phyloP scores from a whole-genome alignment of 306 rosid species.

The Gillenia trifoliata region DNA sequence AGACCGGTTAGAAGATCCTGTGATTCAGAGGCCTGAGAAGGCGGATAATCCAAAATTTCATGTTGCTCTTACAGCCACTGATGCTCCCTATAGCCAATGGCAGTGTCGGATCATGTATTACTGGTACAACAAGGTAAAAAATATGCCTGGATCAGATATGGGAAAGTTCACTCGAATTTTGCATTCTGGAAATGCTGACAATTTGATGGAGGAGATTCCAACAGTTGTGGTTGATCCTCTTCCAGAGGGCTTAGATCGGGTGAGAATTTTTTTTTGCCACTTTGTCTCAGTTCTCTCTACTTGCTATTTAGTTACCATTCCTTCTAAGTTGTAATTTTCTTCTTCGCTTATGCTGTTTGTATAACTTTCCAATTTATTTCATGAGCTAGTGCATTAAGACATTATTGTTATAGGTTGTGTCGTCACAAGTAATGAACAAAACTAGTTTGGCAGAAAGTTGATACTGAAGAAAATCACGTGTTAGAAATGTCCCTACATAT shows the following conservation, averaged over 20 bases:
- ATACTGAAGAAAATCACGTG: not conserved
- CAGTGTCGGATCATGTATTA: constrained; percentile 92
- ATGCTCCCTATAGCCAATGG: constrained; percentile 91
- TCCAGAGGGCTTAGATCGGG: constrained; percentile 88
- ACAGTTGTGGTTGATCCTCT: constrained; percentile 85
- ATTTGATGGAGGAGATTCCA: constrained; percentile 80
- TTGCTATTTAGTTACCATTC: not conserved
- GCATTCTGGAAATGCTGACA: constrained; percentile 74
- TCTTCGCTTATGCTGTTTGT: not conserved
- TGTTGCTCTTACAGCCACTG: constrained; percentile 85
- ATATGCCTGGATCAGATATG: constrained; percentile 82
- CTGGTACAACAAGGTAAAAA: constrained; percentile 80
- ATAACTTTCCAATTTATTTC: not conserved
- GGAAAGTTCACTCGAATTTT: constrained; percentile 75
- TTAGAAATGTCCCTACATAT: not conserved
- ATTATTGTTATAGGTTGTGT: not conserved
- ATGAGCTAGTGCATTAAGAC: not conserved
- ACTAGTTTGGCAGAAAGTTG: not conserved
- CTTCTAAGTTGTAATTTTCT: constrained; percentile 1
- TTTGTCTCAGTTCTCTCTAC: not conserved
- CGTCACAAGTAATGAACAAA: not conserved
- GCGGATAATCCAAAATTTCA: constrained; percentile 44
- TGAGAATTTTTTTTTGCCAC: constrained; percentile 27
- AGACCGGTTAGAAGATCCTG: constrained; percentile 28
- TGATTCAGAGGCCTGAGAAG: constrained; percentile 14